Evolutionary conservation across 2,329 filamentous ascomycete species (phyloP), one percentile per base, ranked within the genome.

Genomic region (Talaromyces albobiverticillius): DNA sequence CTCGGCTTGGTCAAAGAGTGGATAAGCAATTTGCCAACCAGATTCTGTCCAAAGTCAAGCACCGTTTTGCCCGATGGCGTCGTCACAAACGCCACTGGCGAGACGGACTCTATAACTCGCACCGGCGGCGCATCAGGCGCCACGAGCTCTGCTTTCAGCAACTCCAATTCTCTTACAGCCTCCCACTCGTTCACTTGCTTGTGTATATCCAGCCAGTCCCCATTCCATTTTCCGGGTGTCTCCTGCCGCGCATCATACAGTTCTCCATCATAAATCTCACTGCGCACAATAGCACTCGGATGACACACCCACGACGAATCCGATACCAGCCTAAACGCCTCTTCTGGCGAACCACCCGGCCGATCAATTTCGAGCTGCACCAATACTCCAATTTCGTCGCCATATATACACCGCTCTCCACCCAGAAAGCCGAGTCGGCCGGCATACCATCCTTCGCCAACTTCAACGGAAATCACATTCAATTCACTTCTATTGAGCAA

Each of bases 21-120:
- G 9, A 82, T 58, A 0, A 66, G 66, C 1, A 82, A 51, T 61
- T 72, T 73, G 2, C 81, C 82, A 0, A 82, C 81, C 0, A 84
- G 65, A 59, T 84, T 83, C 61, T 84, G 81, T 1, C 81, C 81
- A 63, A 84, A 83, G 53, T 84, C 80, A 23, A 84, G 56, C 1
- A 83, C 66, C 0, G 69, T 76, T 59, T 79, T 80, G 3, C 78
- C 78, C 0, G 74, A 73, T 0, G 70, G 64, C 0, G 71, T 70
- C 2, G 43, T 59, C 29, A 71, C 64, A 7, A 71, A 64, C 0
- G 62, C 48, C n/a, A n/a, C n/a, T n/a, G n/a, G n/a, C n/a, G n/a
- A n/a, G 4, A 54, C 50, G 0, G 70, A 65, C 25, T 59, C 60
- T 22, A 68, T 62, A 3, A 62, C 60, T n/a, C 75, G 67, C 0